Evolutionary conservation across 305 asterid species (phyloP).

Genomic region (Fraxinus albicans): DNA sequence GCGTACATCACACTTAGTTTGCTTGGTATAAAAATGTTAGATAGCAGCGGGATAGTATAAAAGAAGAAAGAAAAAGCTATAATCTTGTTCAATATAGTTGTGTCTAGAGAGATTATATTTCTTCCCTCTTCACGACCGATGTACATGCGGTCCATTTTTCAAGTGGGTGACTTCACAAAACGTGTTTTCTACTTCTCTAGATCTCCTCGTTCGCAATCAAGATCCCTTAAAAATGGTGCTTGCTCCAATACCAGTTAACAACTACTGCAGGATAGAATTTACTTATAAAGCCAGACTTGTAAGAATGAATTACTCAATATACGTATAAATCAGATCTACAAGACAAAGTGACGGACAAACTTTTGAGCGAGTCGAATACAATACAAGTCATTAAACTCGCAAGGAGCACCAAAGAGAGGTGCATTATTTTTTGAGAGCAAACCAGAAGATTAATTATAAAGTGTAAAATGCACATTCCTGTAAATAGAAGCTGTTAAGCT

Average conservation of each 20-base stretch:
- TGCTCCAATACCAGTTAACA: neutral
- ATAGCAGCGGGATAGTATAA: neutral
- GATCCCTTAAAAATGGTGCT: neutral
- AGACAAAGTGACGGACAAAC: neutral
- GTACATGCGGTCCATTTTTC: neutral
- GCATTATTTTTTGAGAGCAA: neutral
- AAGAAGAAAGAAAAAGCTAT: neutral
- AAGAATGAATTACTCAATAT: neutral
- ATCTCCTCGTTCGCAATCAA: neutral
- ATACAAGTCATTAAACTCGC: neutral
- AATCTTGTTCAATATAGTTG: neutral
- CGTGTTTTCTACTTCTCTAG: neutral
- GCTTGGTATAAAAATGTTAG: neutral
- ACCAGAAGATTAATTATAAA: neutral
- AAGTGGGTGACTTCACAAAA: neutral
- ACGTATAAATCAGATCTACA: neutral
- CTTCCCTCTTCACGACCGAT: neutral
- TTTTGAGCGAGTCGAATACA: neutral
- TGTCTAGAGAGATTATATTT: neutral
- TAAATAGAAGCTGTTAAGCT: neutral
- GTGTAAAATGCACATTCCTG: neutral
- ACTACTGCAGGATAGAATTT: neutral
- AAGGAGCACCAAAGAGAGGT: neutral
- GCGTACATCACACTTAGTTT: neutral
- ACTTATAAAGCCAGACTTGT: neutral